Evolutionary conservation across 345 rosid genomes (phyloP).

Genomic region (Murraya paniculata): DNA sequence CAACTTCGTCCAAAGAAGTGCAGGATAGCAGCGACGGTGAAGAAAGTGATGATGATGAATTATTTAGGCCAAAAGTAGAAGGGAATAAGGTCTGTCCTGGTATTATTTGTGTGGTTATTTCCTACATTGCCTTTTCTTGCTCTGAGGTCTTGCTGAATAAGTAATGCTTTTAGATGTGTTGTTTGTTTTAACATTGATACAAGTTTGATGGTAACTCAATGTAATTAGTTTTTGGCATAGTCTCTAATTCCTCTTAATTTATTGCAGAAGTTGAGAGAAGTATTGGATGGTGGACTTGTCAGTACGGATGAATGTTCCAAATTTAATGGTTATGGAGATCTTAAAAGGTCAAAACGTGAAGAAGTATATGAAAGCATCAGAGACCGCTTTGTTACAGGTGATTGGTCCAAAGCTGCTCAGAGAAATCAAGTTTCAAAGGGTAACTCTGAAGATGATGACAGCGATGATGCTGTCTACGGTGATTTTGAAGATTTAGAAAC

Average conservation of each 20-base stretch:
- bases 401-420: conserved; percentile 74
- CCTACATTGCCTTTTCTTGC: background rate
- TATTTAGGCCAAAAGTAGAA: conserved; percentile 84
- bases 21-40: conserved; percentile 50
- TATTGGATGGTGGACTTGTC: conserved; percentile 35
- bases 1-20: conserved; percentile 32
- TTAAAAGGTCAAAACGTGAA: conserved; percentile 67
- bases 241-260: conserved; percentile 9
- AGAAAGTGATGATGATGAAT: conserved; percentile 66
- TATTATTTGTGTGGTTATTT: background rate
- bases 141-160: background rate
- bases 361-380: conserved; percentile 66
- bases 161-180: background rate
- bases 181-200: background rate
- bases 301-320: conserved; percentile 77
- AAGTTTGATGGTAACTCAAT: background rate
- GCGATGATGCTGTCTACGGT: conserved; percentile 55
- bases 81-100: conserved; percentile 54
- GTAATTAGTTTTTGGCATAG: background rate
- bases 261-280: conserved; percentile 55
- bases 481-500: conserved; percentile 95
- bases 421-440: conserved; percentile 44
- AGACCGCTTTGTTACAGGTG: conserved; percentile 87
- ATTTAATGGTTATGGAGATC: conserved; percentile 39
- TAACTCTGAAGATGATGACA: conserved; percentile 40